phyloP scores from a whole-genome alignment of 352 stramenopile species.

The Globisporangium abappressorium region DNA sequence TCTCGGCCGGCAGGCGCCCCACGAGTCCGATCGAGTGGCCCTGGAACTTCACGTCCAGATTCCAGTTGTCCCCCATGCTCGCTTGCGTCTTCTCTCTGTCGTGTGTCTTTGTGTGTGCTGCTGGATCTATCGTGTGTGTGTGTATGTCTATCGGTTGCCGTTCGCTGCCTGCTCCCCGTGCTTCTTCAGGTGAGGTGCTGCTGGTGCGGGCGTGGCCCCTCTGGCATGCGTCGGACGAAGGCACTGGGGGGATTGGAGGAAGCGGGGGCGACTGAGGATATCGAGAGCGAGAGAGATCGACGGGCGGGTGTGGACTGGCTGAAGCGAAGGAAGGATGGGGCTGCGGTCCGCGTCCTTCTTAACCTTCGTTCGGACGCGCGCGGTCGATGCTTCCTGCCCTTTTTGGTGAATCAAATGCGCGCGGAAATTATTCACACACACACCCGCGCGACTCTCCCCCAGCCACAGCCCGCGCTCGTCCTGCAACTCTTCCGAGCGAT shows the following conservation, averaged over 20 bases:
- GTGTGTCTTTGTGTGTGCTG: background rate
- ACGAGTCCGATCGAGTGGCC: conserved; percentile 66
- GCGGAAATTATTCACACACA: conserved; percentile 6
- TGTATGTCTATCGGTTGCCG: background rate
- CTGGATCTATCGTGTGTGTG: background rate
- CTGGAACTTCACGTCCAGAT: conserved; percentile 85
- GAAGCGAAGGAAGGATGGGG: background rate
- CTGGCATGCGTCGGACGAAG: conserved; percentile 1
- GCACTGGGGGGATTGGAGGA: background rate
- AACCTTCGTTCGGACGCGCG: background rate
- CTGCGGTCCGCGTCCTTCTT: background rate
- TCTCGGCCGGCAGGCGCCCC: conserved; percentile 74
- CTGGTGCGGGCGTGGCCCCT: background rate
- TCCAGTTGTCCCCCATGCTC: conserved; percentile 74
- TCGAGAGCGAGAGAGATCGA: background rate
- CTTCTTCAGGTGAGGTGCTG: background rate
- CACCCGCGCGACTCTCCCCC: conserved; percentile 12
- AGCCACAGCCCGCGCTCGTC: background rate
- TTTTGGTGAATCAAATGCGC: conserved; percentile 17
- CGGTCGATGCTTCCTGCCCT: conserved; percentile 3
- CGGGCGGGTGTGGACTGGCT: background rate
- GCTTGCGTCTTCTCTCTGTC: background rate
- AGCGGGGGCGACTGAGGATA: background rate
- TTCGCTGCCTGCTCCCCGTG: background rate
- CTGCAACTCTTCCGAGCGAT: background rate